Percentiles rank a stretch among this genome's conserved stretches.
Conservation (phyloP, 495 filamentous ascomycete species). For the Bryoglossum gracile region DNA sequence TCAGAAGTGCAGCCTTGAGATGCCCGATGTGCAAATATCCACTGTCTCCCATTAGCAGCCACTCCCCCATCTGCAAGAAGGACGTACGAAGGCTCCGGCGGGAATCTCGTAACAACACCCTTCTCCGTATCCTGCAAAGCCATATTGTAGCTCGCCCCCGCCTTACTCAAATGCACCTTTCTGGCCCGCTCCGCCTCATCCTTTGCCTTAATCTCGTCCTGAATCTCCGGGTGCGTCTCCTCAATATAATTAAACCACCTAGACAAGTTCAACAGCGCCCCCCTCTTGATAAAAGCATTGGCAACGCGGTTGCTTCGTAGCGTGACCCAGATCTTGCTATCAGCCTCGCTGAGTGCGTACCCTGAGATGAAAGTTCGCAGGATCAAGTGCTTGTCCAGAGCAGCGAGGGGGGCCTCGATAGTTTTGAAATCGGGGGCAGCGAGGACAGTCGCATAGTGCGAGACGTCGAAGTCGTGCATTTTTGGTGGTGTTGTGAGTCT, state of each 20-base stretch:
- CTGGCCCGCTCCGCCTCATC: slow-evolving; percentile 61
- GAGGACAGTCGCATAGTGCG: slow-evolving; percentile 41
- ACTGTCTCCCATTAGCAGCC: slow-evolving; percentile 28
- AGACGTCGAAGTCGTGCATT: slow-evolving; percentile 47
- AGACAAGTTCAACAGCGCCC: slow-evolving; percentile 65
- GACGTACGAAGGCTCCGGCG: slow-evolving; percentile 86
- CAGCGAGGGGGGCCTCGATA: slow-evolving; percentile 64
- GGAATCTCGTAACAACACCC: slow-evolving; percentile 89
- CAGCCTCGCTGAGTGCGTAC: slow-evolving; percentile 69
- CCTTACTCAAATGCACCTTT: slow-evolving; percentile 67
- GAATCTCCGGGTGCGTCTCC: slow-evolving; percentile 64
- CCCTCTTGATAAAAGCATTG: slow-evolving; percentile 69
- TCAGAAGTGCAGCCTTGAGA: slow-evolving; percentile 72
- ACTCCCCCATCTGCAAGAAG: background rate
- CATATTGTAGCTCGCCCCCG: slow-evolving; percentile 85
- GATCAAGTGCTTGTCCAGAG: slow-evolving; percentile 78
- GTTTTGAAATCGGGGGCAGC: slow-evolving; percentile 66
- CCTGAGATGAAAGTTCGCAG: slow-evolving; percentile 82
- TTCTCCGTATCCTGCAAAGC: slow-evolving; percentile 80
- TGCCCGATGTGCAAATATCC: slow-evolving; percentile 81
- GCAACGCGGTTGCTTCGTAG: slow-evolving; percentile 84
- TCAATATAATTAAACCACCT: slow-evolving; percentile 90
- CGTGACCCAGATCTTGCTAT: slow-evolving; percentile 77
- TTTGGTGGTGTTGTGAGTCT: slow-evolving; percentile 10
- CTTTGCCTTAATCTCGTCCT: slow-evolving; percentile 45